Evolutionary conservation across 2,329 filamentous ascomycete species (phyloP).

Genomic region (Curvularia verruculosa): DNA sequence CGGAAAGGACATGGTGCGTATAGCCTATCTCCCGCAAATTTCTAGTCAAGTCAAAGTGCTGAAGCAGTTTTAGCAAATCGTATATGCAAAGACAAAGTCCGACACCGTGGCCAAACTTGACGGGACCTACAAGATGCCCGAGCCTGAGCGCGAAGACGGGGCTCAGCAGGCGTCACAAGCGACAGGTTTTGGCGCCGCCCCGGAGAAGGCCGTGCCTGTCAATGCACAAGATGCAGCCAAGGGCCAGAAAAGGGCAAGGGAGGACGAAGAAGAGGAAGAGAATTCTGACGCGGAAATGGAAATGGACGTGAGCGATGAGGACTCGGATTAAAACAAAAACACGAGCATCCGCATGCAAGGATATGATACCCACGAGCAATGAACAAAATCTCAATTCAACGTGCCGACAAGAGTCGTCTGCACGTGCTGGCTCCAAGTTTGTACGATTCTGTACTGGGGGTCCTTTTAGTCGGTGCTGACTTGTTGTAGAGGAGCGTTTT

Average conservation of each 20-base stretch:
- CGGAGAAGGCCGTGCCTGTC: conserved; percentile 40
- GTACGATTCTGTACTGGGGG: conserved; percentile 9
- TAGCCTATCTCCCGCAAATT: neutral
- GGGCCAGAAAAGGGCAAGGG: conserved; percentile 70
- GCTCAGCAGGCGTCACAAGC: conserved; percentile 47
- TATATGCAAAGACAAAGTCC: conserved; percentile 89
- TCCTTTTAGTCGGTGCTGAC: conserved; percentile 7
- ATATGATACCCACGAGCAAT: conserved; percentile 26
- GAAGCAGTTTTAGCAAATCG: conserved; percentile 70
- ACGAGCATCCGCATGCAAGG: neutral
- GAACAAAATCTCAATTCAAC: conserved; percentile 2
- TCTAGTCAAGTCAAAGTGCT: neutral
- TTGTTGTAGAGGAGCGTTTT: conserved; percentile 3
- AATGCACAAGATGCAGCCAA: conserved; percentile 56
- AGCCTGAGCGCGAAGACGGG: conserved; percentile 35
- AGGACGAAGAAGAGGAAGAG: conserved; percentile 61
- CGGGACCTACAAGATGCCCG: conserved; percentile 80
- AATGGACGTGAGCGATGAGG: conserved; percentile 76
- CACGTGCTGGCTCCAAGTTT: conserved; percentile 1
- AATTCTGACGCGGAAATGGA: conserved; percentile 62
- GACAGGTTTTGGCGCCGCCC: conserved; percentile 48
- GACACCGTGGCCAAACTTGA: conserved; percentile 89
- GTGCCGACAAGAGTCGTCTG: conserved; percentile 1
- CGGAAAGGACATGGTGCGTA: conserved; percentile 79
- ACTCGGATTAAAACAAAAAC: conserved; percentile 54